These are phyloP conservation scores for Psophocarpus tetragonolobus DNA, from an alignment of 306 rosid species.

Conservation along the genomic window DNA sequence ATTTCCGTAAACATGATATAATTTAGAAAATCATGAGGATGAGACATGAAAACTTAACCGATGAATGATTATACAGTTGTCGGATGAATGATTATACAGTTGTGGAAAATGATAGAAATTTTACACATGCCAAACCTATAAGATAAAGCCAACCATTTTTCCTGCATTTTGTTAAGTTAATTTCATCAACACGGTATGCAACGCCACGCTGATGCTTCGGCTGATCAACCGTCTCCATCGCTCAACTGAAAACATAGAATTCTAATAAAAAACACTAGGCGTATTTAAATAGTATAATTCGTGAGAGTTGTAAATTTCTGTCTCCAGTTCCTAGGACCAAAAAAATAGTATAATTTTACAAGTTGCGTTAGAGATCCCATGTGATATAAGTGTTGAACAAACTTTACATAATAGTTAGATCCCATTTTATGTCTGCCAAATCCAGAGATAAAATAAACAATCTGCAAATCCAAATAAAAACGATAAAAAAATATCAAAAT, in stretches of 20 bases:
- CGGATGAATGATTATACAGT: constrained; percentile 13
- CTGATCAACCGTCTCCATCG: constrained; percentile 28
- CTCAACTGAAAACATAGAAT: constrained; percentile 28
- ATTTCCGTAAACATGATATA: not conserved
- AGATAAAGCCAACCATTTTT: constrained; percentile 17
- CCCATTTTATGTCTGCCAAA: too few species aligned
- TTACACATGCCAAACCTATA: not conserved
- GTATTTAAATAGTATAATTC: too few species aligned
- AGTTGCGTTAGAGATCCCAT: too few species aligned
- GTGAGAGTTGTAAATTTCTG: too few species aligned
- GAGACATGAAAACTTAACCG: constrained; percentile 23
- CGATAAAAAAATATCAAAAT: too few species aligned
- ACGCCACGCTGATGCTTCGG: constrained; percentile 12
- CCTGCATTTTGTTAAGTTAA: constrained; percentile 17
- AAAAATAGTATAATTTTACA: too few species aligned
- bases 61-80: constrained; percentile 16
- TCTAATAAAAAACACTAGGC: too few species aligned
- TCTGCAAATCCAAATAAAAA: too few species aligned
- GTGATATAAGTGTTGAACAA: too few species aligned
- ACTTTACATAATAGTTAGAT: too few species aligned
- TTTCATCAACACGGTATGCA: constrained; percentile 24
- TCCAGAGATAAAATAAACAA: too few species aligned
- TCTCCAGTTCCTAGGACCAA: too few species aligned
- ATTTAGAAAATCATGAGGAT: not conserved
- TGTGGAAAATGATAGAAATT: not conserved